These are phyloP conservation scores for Fusarium sp. DNA, from an alignment of 2,329 filamentous ascomycete species.

Conservation along the genomic window DNA sequence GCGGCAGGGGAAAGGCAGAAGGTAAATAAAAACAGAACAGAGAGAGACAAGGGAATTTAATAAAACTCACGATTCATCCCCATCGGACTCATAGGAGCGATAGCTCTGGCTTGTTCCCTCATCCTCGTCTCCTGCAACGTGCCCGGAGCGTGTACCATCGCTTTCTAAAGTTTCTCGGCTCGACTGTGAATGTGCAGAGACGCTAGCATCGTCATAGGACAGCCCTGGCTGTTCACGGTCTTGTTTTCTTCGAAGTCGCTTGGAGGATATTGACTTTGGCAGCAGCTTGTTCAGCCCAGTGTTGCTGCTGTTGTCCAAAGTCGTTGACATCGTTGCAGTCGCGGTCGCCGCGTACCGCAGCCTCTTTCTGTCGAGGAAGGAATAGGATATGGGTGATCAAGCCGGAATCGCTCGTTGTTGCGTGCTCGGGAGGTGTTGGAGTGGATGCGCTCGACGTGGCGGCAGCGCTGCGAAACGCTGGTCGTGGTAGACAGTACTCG, in stretches of 20 bases:
- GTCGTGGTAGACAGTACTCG: neutral
- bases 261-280: constrained; percentile 60
- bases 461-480: constrained; percentile 5
- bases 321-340: constrained; percentile 13
- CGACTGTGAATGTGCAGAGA: constrained; percentile 47
- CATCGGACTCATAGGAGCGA: constrained; percentile 49
- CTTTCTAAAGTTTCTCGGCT: constrained; percentile 53
- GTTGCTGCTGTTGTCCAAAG: constrained; percentile 40
- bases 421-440: constrained; percentile 13
- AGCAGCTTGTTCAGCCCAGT: constrained; percentile 61
- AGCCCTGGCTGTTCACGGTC: constrained; percentile 49
- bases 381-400: neutral
- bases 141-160: constrained; percentile 44
- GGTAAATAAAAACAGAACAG: neutral
- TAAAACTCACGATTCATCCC: constrained; percentile 42
- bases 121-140: constrained; percentile 47
- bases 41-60: constrained; percentile 16
- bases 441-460: constrained; percentile 21
- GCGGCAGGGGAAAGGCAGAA: neutral
- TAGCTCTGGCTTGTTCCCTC: constrained; percentile 47
- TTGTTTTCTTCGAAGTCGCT: constrained; percentile 60
- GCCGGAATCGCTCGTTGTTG: constrained; percentile 5
- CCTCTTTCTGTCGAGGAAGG: neutral
- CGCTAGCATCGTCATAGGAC: constrained; percentile 41
- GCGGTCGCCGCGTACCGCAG: neutral